A percentile compares a stretch with the other conserved stretches of the same genome.
Conservation (phyloP, 139 green algal species). For the Diplosphaera chodatii region DNA sequence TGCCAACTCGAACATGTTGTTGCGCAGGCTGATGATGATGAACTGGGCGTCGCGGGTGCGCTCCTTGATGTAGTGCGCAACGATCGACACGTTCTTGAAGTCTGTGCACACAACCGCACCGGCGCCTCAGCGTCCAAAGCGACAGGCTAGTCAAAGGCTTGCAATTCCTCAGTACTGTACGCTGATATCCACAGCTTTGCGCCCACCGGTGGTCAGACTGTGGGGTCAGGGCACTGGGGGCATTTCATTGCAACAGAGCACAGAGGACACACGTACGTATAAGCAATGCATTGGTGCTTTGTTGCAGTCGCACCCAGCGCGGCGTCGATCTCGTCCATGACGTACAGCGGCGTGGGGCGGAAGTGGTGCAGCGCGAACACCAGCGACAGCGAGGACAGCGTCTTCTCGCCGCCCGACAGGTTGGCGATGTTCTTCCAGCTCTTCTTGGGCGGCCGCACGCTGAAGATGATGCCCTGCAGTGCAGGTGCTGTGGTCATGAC, state of each 20-base stretch:
- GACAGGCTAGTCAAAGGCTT: too few species aligned
- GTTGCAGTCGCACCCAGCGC: conserved; percentile 90
- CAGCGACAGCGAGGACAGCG: conserved; percentile 86
- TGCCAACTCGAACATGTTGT: conserved; percentile 99
- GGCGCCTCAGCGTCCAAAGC: too few species aligned
- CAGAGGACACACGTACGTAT: too few species aligned
- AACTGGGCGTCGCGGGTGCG: conserved; percentile 91
- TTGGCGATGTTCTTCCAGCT: conserved; percentile 99
- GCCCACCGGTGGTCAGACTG: too few species aligned
- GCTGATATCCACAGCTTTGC: too few species aligned
- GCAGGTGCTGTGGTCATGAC: too few species aligned
- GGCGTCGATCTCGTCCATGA: conserved; percentile 99
- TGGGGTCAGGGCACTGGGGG: too few species aligned
- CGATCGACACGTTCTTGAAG: conserved; percentile 99
- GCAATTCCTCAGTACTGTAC: too few species aligned
- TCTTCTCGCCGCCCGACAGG: conserved; percentile 96
- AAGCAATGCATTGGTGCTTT: too few species aligned
- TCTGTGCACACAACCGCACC: too few species aligned
- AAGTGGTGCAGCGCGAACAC: conserved; percentile 99
- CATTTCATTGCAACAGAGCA: too few species aligned
- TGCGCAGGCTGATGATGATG: conserved; percentile 96
- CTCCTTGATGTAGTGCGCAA: conserved; percentile 99
- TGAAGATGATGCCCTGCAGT: conserved; percentile 87
- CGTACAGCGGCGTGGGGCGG: conserved; percentile 98
- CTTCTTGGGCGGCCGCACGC: conserved; percentile 95